A percentile compares a stretch with the other conserved stretches of the same genome.
Evolutionary conservation across 2,329 filamentous ascomycete genomes (phyloP).

Genomic region (Huntiella savannae): DNA sequence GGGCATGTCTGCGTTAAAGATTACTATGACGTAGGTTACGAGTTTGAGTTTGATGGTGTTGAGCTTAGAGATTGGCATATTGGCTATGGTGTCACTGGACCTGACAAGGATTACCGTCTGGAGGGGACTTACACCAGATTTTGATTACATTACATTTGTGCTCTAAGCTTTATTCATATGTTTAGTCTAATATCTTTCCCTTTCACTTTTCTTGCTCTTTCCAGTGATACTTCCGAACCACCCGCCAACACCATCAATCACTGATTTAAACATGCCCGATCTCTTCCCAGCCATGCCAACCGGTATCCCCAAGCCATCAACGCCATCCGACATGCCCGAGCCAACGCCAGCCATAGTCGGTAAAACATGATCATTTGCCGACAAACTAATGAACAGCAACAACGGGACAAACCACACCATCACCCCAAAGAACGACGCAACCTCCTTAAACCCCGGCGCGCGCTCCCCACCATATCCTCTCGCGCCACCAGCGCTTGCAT

Average conservation of each 20-base stretch:
- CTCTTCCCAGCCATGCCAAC: constrained; percentile 20
- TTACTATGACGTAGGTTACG: constrained; percentile 50
- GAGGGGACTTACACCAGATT: constrained; percentile 29
- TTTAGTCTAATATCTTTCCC: not conserved
- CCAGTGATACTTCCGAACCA: not conserved
- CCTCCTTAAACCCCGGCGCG: constrained; percentile 69
- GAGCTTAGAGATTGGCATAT: constrained; percentile 39
- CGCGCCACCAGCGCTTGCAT: constrained; percentile 22
- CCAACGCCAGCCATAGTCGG: constrained; percentile 67
- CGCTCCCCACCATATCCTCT: constrained; percentile 39
- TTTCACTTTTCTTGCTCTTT: not conserved
- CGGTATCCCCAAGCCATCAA: not conserved
- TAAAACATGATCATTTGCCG: constrained; percentile 83
- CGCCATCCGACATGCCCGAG: constrained; percentile 21
- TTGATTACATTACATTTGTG: not conserved
- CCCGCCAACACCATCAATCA: constrained; percentile 29
- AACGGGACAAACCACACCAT: constrained; percentile 97
- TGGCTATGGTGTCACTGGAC: constrained; percentile 48
- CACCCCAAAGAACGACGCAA: constrained; percentile 86
- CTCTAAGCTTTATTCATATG: not conserved
- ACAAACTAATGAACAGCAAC: constrained; percentile 81
- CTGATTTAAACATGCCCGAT: constrained; percentile 46
- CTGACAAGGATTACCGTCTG: constrained; percentile 54
- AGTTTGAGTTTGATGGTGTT: constrained; percentile 42
- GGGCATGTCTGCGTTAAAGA: constrained; percentile 54